phyloP scores from a whole-genome alignment of 2,329 filamentous ascomycete species.

The Pezicula neosporulosa region DNA sequence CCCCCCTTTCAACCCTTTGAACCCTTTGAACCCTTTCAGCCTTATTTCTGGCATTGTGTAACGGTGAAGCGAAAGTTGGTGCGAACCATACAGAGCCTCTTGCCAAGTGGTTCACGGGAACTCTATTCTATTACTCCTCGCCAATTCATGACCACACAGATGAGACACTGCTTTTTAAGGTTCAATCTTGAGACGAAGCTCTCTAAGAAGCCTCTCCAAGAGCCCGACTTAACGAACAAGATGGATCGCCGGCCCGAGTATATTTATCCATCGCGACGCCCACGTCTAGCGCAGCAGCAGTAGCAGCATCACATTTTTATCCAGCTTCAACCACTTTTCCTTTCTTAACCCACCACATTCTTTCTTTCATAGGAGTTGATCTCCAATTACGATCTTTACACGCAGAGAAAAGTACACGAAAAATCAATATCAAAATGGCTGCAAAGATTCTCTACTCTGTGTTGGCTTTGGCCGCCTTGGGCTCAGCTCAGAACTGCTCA shows the following conservation, averaged over 20 bases:
- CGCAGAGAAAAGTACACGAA: background rate
- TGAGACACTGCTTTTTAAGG: background rate
- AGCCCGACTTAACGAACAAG: background rate
- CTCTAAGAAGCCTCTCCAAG: background rate
- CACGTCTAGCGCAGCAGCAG: background rate
- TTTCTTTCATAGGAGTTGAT: background rate
- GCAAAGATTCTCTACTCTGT: background rate
- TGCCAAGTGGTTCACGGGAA: background rate
- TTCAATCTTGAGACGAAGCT: background rate
- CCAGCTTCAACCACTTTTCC: background rate
- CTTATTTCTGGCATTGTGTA: background rate
- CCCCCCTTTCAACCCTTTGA: no score
- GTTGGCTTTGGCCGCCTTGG: conserved; percentile 11
- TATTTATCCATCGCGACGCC: background rate
- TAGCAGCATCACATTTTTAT: background rate
- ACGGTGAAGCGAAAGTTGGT: background rate
- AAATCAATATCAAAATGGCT: background rate
- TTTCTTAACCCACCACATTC: background rate
- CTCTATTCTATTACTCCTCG: background rate
- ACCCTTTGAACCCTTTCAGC: no score
- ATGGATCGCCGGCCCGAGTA: background rate
- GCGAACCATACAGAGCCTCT: background rate
- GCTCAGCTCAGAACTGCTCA: conserved; percentile 29
- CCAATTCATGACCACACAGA: background rate
- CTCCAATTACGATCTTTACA: background rate